Conservation (phyloP, 805 yeast species). For the Wickerhamomyces chaumierensis region DNA sequence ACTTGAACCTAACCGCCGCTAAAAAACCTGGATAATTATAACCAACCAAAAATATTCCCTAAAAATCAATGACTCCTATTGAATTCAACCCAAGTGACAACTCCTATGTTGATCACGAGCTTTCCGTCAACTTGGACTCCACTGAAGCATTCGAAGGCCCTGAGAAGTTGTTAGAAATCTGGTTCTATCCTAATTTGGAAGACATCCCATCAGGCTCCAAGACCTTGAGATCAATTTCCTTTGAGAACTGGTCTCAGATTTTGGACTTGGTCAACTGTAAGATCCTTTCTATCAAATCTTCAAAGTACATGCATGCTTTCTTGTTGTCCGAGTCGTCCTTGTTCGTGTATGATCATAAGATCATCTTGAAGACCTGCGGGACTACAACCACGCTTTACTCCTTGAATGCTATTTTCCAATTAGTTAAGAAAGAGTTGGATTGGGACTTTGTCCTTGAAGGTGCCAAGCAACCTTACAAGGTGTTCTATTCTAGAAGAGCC, state of each 20-base stretch:
- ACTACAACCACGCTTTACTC: slow-evolving; percentile 86
- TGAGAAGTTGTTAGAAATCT: slow-evolving; percentile 81
- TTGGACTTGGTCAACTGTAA: slow-evolving; percentile 82
- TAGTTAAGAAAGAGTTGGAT: slow-evolving; percentile 29
- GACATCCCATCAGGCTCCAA: slow-evolving; percentile 22
- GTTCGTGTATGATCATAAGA: slow-evolving; percentile 77
- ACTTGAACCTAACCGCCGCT: slow-evolving; percentile 10
- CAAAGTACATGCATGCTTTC: slow-evolving; percentile 65
- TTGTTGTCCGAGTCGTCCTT: slow-evolving; percentile 81
- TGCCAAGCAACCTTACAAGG: slow-evolving; percentile 38
- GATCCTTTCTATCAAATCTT: slow-evolving; percentile 67
- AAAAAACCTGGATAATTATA: slow-evolving; percentile 14
- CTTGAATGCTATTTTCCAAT: slow-evolving; percentile 48
- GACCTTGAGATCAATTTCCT: slow-evolving; percentile 55
- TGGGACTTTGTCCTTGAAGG: slow-evolving; percentile 25
- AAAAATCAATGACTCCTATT: slow-evolving; percentile 20
- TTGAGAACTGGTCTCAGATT: slow-evolving; percentile 57
- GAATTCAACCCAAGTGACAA: slow-evolving; percentile 26
- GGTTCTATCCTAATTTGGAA: slow-evolving; percentile 55
- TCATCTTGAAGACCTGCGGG: slow-evolving; percentile 90
- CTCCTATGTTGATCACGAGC: slow-evolving; percentile 63
- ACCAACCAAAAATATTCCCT: slow-evolving; percentile 1
- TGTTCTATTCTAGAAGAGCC: slow-evolving; percentile 83
- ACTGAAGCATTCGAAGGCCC: slow-evolving; percentile 96
- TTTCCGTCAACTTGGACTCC: slow-evolving; percentile 73